These are phyloP conservation scores for Rhodomyrtus psidioides DNA, from an alignment of 441 rosid genomes.

Conservation along the genomic window DNA sequence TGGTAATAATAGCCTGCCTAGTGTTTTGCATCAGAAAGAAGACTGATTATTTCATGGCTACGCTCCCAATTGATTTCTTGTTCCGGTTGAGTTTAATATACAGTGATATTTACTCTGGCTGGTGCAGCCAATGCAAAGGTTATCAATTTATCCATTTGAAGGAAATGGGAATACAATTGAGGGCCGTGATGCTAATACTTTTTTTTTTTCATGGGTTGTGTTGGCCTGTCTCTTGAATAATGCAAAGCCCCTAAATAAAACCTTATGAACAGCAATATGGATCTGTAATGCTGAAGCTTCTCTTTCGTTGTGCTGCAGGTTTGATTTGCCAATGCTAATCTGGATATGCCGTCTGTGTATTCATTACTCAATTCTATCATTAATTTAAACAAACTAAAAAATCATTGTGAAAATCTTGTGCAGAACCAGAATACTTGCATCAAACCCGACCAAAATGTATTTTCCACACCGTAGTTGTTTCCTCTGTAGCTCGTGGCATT, in stretches of 20 bases:
- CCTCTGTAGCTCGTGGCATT: background rate
- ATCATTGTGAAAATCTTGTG: conserved; percentile 10
- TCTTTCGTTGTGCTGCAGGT: conserved; percentile 97
- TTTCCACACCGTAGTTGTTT: background rate
- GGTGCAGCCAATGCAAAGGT: conserved; percentile 16
- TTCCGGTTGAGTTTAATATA: conserved; percentile 29
- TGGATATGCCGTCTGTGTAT: conserved; percentile 67
- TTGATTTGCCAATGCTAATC: conserved; percentile 82
- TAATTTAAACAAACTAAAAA: conserved; percentile 7
- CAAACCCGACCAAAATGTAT: conserved; percentile 9
- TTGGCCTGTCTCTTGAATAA: background rate
- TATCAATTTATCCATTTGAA: background rate
- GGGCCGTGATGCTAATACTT: background rate
- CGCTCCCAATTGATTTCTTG: conserved; percentile 35
- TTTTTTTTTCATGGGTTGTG: background rate
- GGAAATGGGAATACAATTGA: conserved; percentile 6
- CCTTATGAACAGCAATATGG: conserved; percentile 24
- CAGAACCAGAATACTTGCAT: conserved; percentile 9
- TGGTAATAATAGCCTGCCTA: conserved; percentile 97
- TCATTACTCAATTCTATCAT: conserved; percentile 34
- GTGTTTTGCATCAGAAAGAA: conserved; percentile 97
- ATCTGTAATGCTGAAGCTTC: conserved; percentile 66
- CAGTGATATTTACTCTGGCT: conserved; percentile 19
- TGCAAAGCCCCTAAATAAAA: conserved; percentile 6
- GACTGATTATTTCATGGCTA: conserved; percentile 75